Percentiles rank a stretch among this genome's conserved stretches.
Evolutionary conservation across 1,139 yeast species (phyloP).

Genomic region (Candida anutae): DNA sequence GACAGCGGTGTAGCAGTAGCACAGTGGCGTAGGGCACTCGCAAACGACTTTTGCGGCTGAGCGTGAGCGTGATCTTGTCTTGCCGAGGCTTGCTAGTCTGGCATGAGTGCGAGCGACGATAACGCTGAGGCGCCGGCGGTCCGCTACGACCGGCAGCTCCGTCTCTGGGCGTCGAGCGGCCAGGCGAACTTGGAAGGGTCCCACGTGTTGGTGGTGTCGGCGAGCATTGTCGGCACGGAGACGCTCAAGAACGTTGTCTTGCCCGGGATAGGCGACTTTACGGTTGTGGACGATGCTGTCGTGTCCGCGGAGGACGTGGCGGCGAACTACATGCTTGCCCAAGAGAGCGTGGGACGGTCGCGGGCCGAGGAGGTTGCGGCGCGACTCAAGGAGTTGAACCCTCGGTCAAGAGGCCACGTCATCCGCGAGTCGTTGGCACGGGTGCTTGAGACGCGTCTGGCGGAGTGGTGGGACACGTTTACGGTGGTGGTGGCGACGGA

Average conservation of each 20-base stretch:
- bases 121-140: too few relatives aligned
- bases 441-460: conserved; percentile 7
- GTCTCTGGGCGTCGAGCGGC: conserved; percentile 81
- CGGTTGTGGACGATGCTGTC: conserved; percentile 43
- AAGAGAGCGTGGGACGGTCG: conserved; percentile 35
- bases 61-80: too few relatives aligned
- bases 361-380: conserved; percentile 32
- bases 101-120: too few relatives aligned
- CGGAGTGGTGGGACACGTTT: conserved; percentile 42
- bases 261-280: conserved; percentile 70
- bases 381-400: conserved; percentile 50
- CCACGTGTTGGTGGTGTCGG: conserved; percentile 56
- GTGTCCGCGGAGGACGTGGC: conserved; percentile 41
- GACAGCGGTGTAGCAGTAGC: too few relatives aligned
- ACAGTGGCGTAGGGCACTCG: too few relatives aligned
- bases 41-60: too few relatives aligned
- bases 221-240: conserved; percentile 59
- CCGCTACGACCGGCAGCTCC: conserved; percentile 79
- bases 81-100: too few relatives aligned
- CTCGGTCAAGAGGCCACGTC: conserved; percentile 42
- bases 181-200: conserved; percentile 55
- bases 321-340: conserved; percentile 55
- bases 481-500: conserved; percentile 46
- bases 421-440: conserved; percentile 15
- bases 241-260: conserved; percentile 68